phyloP scores from a whole-genome alignment of 345 rosid species.

The Zanthoxylum bungeanum region DNA sequence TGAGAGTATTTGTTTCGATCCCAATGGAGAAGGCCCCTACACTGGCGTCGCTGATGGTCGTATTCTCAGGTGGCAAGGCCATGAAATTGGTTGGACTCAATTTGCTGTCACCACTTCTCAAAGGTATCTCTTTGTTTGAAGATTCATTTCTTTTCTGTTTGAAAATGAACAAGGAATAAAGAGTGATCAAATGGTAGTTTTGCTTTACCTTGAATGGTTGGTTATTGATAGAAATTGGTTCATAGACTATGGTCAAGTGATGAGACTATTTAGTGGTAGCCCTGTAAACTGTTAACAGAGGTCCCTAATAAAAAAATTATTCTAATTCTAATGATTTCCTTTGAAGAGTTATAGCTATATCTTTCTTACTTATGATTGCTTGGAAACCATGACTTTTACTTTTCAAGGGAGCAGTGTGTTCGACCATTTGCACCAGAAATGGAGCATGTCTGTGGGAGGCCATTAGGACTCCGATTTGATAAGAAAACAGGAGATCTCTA shows the following conservation, averaged over 20 bases:
- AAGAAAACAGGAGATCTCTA: constrained; percentile 65
- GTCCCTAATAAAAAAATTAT: background rate
- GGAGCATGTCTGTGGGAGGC: constrained; percentile 84
- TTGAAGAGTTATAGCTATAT: background rate
- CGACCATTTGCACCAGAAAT: constrained; percentile 55
- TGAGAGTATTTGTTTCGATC: constrained; percentile 63
- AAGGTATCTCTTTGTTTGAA: constrained; percentile 29
- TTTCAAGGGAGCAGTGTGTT: constrained; percentile 50
- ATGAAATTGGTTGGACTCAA: constrained; percentile 47
- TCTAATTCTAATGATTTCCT: background rate
- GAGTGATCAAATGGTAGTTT: no score
- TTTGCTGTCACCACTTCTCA: constrained; percentile 53
- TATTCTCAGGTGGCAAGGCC: constrained; percentile 57
- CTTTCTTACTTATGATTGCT: background rate
- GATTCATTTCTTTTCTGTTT: background rate
- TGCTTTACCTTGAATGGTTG: no score
- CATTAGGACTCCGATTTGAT: constrained; percentile 64
- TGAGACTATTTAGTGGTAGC: background rate
- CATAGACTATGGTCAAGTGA: background rate
- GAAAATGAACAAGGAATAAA: background rate
- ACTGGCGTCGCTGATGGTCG: constrained; percentile 69
- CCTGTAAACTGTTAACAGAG: background rate
- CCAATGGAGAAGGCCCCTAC: constrained; percentile 56
- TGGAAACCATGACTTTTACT: constrained; percentile 10
- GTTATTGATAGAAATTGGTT: background rate